Evolutionary conservation across 2,329 filamentous ascomycete species (phyloP).

Genomic region (Talaromyces sp.): DNA sequence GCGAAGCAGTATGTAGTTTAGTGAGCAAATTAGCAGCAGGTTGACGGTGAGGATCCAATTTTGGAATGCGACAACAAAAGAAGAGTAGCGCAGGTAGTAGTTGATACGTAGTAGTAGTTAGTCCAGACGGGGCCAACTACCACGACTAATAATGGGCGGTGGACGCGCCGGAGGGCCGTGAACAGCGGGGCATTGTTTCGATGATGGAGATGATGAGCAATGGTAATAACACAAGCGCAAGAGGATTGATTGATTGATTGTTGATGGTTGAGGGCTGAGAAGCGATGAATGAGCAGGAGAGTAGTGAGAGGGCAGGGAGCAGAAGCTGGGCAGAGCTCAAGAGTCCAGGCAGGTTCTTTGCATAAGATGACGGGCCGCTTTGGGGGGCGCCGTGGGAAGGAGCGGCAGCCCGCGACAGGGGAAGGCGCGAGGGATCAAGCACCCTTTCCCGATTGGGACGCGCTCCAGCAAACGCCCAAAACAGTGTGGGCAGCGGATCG

Average conservation of each 20-base stretch:
- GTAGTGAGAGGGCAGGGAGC: not conserved
- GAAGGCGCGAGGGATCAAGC: not conserved
- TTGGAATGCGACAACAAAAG: not conserved
- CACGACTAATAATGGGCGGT: not conserved
- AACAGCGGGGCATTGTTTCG: not conserved
- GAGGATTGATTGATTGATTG: not conserved
- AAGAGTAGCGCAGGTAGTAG: too few species aligned
- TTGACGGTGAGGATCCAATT: slow-evolving; percentile 5
- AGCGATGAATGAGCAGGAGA: not conserved
- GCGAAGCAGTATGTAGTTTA: not conserved
- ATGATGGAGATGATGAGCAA: not conserved
- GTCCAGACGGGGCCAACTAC: not conserved
- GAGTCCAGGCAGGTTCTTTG: not conserved
- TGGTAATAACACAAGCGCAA: not conserved
- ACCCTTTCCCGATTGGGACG: not conserved
- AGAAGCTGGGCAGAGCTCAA: not conserved
- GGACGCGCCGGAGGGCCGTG: not conserved
- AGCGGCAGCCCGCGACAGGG: not conserved
- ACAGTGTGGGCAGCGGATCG: too few species aligned
- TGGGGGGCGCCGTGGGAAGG: not conserved
- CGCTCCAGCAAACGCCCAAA: not conserved
- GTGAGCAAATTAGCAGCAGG: not conserved
- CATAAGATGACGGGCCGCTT: not conserved
- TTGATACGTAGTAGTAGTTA: too few species aligned
- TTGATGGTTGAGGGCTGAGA: not conserved